Percentiles rank a stretch among this genome's conserved stretches.
phyloP scores from a whole-genome alignment of 306 rosid genomes.

The Lathyrus tuberosus region DNA sequence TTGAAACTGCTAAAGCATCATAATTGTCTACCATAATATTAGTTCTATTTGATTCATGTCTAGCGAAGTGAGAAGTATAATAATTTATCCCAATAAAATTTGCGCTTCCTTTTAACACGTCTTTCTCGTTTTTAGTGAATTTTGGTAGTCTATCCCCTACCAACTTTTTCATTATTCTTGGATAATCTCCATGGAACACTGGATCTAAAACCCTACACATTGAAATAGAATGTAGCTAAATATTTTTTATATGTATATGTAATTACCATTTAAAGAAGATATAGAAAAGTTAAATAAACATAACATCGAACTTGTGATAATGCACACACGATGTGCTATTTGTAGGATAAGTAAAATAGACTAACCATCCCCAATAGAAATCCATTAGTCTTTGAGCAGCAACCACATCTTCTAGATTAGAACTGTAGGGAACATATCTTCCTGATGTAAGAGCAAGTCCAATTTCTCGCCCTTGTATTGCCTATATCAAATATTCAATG shows the following conservation, averaged over 20 bases:
- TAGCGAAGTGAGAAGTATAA: too few species aligned
- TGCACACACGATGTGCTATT: neutral
- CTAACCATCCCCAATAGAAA: constrained; percentile 1
- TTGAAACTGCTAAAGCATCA: too few species aligned
- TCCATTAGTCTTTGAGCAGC: neutral
- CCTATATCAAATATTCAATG: neutral
- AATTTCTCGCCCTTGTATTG: neutral
- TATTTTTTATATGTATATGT: too few species aligned
- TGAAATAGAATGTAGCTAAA: neutral
- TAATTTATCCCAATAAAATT: constrained; percentile 27
- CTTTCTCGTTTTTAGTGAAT: constrained; percentile 33
- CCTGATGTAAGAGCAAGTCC: neutral
- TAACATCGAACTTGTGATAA: neutral
- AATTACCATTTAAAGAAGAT: too few species aligned
- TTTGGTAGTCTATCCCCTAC: constrained; percentile 44
- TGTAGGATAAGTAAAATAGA: too few species aligned
- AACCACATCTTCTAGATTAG: neutral
- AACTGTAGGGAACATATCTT: neutral
- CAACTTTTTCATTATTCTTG: constrained; percentile 38
- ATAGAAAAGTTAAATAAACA: neutral
- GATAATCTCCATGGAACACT: constrained; percentile 39
- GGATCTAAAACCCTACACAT: constrained; percentile 41
- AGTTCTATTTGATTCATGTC: too few species aligned
- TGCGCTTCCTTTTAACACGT: constrained; percentile 32
- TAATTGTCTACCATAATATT: too few species aligned